Base-by-base conservation (phyloP, 352 stramenopile species). In the Blastocystis sp. region DNA sequence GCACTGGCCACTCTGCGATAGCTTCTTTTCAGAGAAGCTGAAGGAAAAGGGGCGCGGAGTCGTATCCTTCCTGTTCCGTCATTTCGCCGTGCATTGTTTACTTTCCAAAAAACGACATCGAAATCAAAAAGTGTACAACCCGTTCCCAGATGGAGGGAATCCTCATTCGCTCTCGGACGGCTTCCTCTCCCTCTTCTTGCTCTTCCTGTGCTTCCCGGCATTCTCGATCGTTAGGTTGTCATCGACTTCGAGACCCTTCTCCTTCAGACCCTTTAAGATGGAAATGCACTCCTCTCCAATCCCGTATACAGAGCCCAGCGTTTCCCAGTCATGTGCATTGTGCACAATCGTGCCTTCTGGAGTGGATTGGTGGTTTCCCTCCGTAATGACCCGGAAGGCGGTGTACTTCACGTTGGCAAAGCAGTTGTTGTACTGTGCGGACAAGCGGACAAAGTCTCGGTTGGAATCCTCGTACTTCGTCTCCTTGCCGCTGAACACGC, bases 371-470 rank as follows among this genome's bases (percentile, higher is more conserved):
- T 84, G 74, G 6, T 84, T 66, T 52, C 74, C 74, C 42, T 84
- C 74, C 3, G 74, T 84, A n/a, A 84, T 84, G 42, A 84, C 66
- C 48, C 74, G 24, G 74, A 68, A 84, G 21, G 57, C 54, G 42
- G 78, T 90, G 45, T 87, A 90, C 24, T 89, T 79, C 17, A 77
- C 87, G 43, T 77, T 87, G 40, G 62, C 42, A 48, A 80, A 70
- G 52, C 57, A 63, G 34, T 90, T 88, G 34, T 87, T 87, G 24
- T 76, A 84, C 14, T 87, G 57, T 3, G 59, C 48, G 38, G 77
- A 88, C 1, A 90, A 28, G n/a, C 88, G 76, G 24, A 65, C 66
- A 62, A 89, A 90, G 34, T 90, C 88, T n/a, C 79, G 66, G 74
- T 89, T 90, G 21, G 87, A 76, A 54, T 90, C 88, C 45, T 89